Conservation (phyloP, 2,329 filamentous ascomycete species). For the Karstenula rhodostoma region DNA sequence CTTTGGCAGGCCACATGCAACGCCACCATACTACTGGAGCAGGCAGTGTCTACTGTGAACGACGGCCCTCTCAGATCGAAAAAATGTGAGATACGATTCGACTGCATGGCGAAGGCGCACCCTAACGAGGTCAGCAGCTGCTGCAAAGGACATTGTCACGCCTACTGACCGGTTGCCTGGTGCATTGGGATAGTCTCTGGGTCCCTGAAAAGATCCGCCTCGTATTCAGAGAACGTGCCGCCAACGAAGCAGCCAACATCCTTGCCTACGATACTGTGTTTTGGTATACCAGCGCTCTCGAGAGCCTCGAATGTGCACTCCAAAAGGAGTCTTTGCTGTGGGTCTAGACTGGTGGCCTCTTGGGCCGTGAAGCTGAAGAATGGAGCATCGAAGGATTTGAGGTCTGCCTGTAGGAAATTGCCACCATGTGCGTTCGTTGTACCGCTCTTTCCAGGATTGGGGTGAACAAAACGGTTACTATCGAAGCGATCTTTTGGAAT, state of each 20-base stretch:
- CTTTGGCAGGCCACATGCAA: conserved; percentile 41
- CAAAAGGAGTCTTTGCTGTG: conserved; percentile 44
- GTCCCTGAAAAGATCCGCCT: conserved; percentile 33
- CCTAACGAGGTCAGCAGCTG: conserved; percentile 18
- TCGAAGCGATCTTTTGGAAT: conserved; percentile 52
- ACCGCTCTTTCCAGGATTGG: conserved; percentile 41
- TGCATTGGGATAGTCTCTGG: conserved; percentile 36
- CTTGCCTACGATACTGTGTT: conserved; percentile 38
- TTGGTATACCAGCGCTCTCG: conserved; percentile 46
- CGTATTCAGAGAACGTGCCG: conserved; percentile 33
- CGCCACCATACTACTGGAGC: conserved; percentile 38
- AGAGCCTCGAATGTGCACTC: conserved; percentile 52
- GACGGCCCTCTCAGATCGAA: conserved; percentile 43
- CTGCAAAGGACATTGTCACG: background rate
- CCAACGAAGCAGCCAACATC: conserved; percentile 39
- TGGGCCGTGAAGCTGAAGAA: conserved; percentile 41
- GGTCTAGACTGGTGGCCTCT: conserved; percentile 42
- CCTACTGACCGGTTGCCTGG: conserved; percentile 33
- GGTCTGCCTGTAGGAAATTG: conserved; percentile 32
- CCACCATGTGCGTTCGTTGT: conserved; percentile 45
- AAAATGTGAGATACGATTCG: conserved; percentile 41
- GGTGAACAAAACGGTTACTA: conserved; percentile 49
- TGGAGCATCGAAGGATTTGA: conserved; percentile 36
- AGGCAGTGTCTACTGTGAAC: conserved; percentile 44
- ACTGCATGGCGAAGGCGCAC: conserved; percentile 33